Percentiles rank a stretch among this genome's conserved stretches.
phyloP scores from a whole-genome alignment of 768 basidiomycete genomes.

The Glaciozyma martinii region DNA sequence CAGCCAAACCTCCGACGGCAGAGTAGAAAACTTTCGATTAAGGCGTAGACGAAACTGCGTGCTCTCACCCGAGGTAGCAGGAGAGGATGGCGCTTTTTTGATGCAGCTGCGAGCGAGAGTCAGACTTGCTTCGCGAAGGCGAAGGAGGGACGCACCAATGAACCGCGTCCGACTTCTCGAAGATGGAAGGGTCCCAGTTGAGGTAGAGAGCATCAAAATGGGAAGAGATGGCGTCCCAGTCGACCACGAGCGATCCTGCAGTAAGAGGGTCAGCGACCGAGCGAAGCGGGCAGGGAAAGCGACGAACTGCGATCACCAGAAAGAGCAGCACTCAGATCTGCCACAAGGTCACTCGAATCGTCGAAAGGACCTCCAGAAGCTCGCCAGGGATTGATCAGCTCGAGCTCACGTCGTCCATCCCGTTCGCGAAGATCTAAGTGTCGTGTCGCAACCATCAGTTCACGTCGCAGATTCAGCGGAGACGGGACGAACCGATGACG shows the following conservation, averaged over 20 bases:
- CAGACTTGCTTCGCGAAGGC: not conserved
- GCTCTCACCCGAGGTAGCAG: not conserved
- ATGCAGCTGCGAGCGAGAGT: not conserved
- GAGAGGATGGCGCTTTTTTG: not conserved
- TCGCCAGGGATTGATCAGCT: conserved; percentile 24
- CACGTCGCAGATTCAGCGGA: too few relatives aligned
- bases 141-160: conserved; percentile 13
- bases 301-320: not conserved
- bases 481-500: conserved; percentile 13
- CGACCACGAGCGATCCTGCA: conserved; percentile 38
- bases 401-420: conserved; percentile 6
- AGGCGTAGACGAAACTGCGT: not conserved
- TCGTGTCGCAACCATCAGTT: not conserved
- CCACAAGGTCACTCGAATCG: not conserved
- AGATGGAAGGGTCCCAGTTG: conserved; percentile 72
- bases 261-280: not conserved
- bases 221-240: conserved; percentile 67
- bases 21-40: not conserved
- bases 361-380: not conserved
- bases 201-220: conserved; percentile 71
- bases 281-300: not conserved
- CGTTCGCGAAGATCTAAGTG: conserved; percentile 7
- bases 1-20: conserved; percentile 58
- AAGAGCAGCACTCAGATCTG: not conserved
- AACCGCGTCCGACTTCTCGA: conserved; percentile 34